Evolutionary conservation across 2,329 filamentous ascomycete species (phyloP).

Genomic region (Aspergillus tubingensis): DNA sequence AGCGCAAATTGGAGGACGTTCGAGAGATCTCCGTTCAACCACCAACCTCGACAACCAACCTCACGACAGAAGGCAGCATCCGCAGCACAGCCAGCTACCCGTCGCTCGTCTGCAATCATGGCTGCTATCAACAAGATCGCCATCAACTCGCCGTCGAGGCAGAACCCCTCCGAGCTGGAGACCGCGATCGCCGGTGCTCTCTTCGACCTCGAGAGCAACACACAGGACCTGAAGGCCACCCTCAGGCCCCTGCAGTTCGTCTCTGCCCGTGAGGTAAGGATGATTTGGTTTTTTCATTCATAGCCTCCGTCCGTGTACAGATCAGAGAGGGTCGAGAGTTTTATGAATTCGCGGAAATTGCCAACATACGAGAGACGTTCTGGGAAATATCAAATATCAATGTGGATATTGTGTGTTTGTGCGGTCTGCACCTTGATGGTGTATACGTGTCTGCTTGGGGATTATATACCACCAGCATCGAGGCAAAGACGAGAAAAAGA

Average conservation of each 20-base stretch:
- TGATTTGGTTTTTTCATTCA: conserved; percentile 10
- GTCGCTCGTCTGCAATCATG: conserved; percentile 57
- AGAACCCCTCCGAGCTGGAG: conserved; percentile 97
- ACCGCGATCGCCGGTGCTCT: conserved; percentile 94
- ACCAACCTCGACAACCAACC: conserved; percentile 31
- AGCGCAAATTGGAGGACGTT: conserved; percentile 22
- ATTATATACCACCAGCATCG: background rate
- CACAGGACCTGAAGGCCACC: conserved; percentile 92
- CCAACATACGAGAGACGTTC: background rate
- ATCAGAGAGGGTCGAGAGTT: background rate
- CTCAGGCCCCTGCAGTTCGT: conserved; percentile 98
- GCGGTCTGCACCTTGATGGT: background rate
- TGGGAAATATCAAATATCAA: background rate
- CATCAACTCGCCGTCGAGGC: conserved; percentile 91
- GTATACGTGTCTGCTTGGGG: background rate
- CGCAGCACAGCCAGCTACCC: conserved; percentile 40
- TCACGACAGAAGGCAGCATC: conserved; percentile 34
- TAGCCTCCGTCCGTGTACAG: conserved; percentile 3
- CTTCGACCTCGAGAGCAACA: conserved; percentile 99
- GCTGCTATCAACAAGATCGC: conserved; percentile 97
- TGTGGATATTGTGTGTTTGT: background rate
- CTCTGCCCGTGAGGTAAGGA: conserved; percentile 96
- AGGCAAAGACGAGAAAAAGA: background rate
- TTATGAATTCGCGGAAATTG: background rate
- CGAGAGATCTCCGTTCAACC: conserved; percentile 29